Evolutionary conservation across 2,329 filamentous ascomycete species (phyloP), one percentile per base, ranked within the genome.

Genomic region (Lachnellula arida): DNA sequence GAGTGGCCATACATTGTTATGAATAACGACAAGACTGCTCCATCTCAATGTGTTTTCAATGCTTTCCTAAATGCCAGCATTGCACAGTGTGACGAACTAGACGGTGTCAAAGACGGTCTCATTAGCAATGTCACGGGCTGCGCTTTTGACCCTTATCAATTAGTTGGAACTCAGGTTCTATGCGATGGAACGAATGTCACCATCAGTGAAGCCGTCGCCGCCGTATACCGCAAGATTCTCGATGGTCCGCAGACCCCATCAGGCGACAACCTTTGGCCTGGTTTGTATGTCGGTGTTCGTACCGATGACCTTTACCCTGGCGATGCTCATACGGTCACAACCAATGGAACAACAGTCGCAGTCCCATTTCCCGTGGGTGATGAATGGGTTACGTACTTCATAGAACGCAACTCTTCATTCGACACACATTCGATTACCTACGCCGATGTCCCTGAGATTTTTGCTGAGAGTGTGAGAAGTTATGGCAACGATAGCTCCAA

Each of bases 51-150:
- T 40, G 59, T 57, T 14, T 28, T 63, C 7, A 50, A 56, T 40
- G 49, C 50, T 11, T 50, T 63, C 7, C n/a, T 44, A 6, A 40
- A 59, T 1, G 57, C 50, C 17, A 54, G 46, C 7, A 50, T 59
- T 32, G 40, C 22, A 5, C 50, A 43, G 4, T 64, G 62, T 37
- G 62, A 64, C 49, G 42, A 9, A 4, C 51, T 58, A 5, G 62
- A 64, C 49, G 61, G 62, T 2, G 55, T 61, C 6, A 55, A 50
- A 22, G 62, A 64, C 49, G 56, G 59, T 14, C 48, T 64, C 5
- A 56, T 63, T 17, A 46, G 51, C 7, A 17, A 49, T 17, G 43
- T 53, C 12, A 35, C 49, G 6, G 22, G 15, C 1, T 64, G 62
- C 28, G 9, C 56, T n/a, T 63, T 61, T 34, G 57, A 64, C 43